These are phyloP conservation scores for Cytospora paraplurivora DNA, from an alignment of 2,329 filamentous ascomycete species.

Conservation along the genomic window DNA sequence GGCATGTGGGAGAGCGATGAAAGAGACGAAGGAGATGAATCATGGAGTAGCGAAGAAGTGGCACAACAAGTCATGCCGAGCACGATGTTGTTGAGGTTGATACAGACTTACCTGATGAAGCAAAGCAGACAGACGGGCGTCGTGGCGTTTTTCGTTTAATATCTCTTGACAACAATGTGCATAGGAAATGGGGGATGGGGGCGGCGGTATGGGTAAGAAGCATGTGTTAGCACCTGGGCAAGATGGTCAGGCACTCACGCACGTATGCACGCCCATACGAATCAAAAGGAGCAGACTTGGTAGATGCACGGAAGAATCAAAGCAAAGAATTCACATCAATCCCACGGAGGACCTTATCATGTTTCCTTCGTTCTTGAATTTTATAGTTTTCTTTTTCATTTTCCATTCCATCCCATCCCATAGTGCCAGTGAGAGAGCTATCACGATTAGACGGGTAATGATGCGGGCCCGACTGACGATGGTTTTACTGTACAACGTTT, in stretches of 20 bases:
- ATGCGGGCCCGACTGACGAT: constrained; percentile 1
- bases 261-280: neutral
- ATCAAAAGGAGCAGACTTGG: constrained; percentile 2
- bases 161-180: constrained; percentile 15
- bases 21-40: neutral
- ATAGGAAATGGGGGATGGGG: constrained; percentile 14
- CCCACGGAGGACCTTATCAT: neutral
- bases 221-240: neutral
- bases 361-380: neutral
- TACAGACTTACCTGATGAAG: constrained; percentile 20
- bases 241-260: too few species aligned
- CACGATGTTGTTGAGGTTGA: constrained; percentile 11
- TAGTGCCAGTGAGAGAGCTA: neutral
- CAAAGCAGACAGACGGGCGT: constrained; percentile 25
- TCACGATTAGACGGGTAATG: constrained; percentile 14
- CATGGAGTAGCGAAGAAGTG: neutral
- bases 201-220: constrained; percentile 11
- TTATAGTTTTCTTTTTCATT: neutral
- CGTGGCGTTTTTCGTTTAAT: constrained; percentile 24
- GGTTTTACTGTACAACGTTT: constrained; percentile 13
- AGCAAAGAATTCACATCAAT: neutral
- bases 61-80: neutral
- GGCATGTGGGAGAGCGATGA: neutral
- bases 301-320: constrained; percentile 13
- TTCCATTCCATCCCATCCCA: neutral